Evolutionary conservation across 805 yeast genomes (phyloP).

Genomic region (Saccharomycopsis sp.): DNA sequence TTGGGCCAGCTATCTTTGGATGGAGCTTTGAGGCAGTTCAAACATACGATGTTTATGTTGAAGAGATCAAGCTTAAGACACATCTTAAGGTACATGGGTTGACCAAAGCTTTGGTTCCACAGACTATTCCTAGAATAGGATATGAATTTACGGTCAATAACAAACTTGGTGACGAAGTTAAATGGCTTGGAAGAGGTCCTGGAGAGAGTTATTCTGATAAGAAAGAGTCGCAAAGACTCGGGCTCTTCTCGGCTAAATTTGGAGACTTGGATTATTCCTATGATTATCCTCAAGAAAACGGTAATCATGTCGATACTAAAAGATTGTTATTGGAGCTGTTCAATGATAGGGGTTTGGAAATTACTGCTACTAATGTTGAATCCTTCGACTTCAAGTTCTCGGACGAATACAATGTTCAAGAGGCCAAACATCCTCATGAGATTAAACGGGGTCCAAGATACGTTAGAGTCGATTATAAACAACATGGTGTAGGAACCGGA

Average conservation of each 20-base stretch:
- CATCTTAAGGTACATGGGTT: neutral
- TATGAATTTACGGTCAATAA: neutral
- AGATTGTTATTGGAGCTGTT: neutral
- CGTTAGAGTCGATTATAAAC: neutral
- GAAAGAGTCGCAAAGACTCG: neutral
- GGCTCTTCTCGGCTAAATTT: neutral
- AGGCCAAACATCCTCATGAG: neutral
- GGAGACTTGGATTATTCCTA: neutral
- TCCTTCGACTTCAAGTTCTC: neutral
- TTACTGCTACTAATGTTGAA: neutral
- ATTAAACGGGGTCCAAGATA: neutral
- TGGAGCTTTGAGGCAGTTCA: neutral
- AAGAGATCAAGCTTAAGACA: neutral
- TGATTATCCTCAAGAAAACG: neutral
- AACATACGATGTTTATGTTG: neutral
- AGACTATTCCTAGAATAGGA: neutral
- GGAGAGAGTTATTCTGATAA: neutral
- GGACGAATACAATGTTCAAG: neutral
- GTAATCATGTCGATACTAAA: neutral
- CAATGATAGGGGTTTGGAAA: neutral
- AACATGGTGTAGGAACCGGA: neutral
- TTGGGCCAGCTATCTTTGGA: neutral
- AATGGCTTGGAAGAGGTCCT: neutral
- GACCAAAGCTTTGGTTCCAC: neutral
- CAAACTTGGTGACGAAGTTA: neutral